phyloP scores from a whole-genome alignment of 306 rosid genomes.

The Aeschynomene evenia region DNA sequence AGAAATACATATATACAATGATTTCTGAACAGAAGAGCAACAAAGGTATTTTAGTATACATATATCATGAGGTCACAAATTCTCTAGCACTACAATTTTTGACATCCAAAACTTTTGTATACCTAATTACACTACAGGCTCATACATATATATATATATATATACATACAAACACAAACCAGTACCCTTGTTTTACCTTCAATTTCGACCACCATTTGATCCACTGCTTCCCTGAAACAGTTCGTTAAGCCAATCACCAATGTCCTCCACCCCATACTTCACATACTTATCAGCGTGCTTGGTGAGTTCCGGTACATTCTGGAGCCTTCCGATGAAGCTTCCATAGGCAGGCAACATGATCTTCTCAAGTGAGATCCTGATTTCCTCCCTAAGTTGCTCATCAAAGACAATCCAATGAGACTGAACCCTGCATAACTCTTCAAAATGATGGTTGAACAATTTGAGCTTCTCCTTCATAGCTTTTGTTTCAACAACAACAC shows the following conservation, averaged over 20 bases:
- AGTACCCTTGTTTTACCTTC: conserved; percentile 32
- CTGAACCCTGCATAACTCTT: conserved; percentile 5
- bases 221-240: conserved; percentile 38
- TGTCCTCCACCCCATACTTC: conserved; percentile 39
- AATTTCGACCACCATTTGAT: conserved; percentile 59
- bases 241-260: conserved; percentile 46
- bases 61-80: conserved; percentile 6
- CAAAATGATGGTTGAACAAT: conserved; percentile 29
- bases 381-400: conserved; percentile 51
- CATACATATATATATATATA: conserved; percentile 8
- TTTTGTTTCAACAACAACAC: conserved; percentile 23
- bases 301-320: conserved; percentile 34
- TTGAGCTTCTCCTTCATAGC: conserved; percentile 66
- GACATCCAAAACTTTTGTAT: conserved; percentile 6
- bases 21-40: conserved; percentile 1
- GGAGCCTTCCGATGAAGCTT: conserved; percentile 53
- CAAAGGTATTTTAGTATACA: neutral
- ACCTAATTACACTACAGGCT: conserved; percentile 33
- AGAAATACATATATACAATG: neutral
- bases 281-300: conserved; percentile 49
- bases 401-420: conserved; percentile 35
- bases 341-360: conserved; percentile 54
- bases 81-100: conserved; percentile 13
- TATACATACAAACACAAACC: conserved; percentile 24
- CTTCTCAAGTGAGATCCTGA: conserved; percentile 44